Percentiles rank a stretch among this genome's conserved stretches.
phyloP scores from a whole-genome alignment of 2,329 filamentous ascomycete species.

The Nannizziopsis barbatae region DNA sequence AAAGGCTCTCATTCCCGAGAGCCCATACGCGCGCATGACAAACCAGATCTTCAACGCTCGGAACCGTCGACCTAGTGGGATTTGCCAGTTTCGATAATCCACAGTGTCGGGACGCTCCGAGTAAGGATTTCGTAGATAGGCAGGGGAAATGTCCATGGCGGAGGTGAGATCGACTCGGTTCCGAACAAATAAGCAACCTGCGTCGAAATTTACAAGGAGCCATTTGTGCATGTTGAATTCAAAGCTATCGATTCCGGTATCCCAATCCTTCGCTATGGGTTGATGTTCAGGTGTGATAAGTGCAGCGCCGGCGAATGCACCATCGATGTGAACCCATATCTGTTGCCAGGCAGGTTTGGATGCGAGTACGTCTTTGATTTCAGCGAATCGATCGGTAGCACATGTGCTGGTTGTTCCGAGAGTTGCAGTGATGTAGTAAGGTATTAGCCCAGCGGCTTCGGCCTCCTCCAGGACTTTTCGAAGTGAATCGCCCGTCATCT shows the following conservation, averaged over 20 bases:
- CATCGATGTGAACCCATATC: constrained; percentile 89
- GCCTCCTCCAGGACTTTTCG: constrained; percentile 53
- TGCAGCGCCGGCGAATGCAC: constrained; percentile 80
- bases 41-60: constrained; percentile 91
- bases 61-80: constrained; percentile 81
- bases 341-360: constrained; percentile 40
- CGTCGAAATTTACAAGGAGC: constrained; percentile 88
- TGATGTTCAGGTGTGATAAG: constrained; percentile 74
- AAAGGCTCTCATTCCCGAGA: constrained; percentile 62
- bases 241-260: constrained; percentile 66
- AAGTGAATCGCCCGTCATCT: constrained; percentile 56
- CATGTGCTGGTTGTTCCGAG: constrained; percentile 83
- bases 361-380: constrained; percentile 48
- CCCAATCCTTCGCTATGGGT: constrained; percentile 50
- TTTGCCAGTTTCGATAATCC: constrained; percentile 96
- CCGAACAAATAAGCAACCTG: constrained; percentile 67
- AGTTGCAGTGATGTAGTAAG: constrained; percentile 76
- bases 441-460: constrained; percentile 58
- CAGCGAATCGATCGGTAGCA: constrained; percentile 68
- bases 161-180: constrained; percentile 64
- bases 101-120: constrained; percentile 75
- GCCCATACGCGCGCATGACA: constrained; percentile 70
- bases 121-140: constrained; percentile 72
- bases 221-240: constrained; percentile 97
- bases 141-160: constrained; percentile 65